phyloP scores from a whole-genome alignment of 331 rosid genomes.

The Rosa hybrid region DNA sequence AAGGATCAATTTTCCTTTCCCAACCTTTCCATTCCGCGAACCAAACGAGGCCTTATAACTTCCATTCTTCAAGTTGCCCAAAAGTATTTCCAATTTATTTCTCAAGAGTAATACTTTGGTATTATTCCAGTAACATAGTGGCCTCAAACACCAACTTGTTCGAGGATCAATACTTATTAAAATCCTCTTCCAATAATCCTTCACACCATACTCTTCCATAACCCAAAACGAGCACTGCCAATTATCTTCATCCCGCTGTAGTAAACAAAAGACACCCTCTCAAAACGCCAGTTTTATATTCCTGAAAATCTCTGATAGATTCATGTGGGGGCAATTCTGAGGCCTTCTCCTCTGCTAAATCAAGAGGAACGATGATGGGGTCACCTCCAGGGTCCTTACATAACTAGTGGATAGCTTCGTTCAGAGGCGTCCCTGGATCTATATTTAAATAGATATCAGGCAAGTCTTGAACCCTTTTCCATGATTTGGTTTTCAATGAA shows the following conservation, averaged over 20 bases:
- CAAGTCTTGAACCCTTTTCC: conserved; percentile 16
- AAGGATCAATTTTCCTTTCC: too few relatives aligned
- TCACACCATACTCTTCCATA: conserved; percentile 16
- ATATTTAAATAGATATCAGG: background rate
- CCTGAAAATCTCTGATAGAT: background rate
- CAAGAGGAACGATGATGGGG: conserved; percentile 1
- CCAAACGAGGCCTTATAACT: background rate
- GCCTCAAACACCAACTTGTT: background rate
- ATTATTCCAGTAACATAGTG: background rate
- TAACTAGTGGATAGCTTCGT: conserved; percentile 16
- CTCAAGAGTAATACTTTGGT: background rate
- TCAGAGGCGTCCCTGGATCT: background rate
- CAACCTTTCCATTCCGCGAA: too few relatives aligned
- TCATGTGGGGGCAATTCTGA: conserved; percentile 1
- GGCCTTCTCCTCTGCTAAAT: conserved; percentile 17
- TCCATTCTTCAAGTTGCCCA: background rate
- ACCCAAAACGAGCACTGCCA: conserved; percentile 2
- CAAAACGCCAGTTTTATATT: conserved; percentile 12
- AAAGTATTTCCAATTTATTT: background rate
- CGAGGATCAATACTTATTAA: background rate
- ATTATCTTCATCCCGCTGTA: background rate
- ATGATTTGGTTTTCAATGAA: conserved; percentile 2
- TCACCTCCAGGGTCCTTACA: background rate
- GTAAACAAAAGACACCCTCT: conserved; percentile 17
- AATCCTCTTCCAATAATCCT: conserved; percentile 9